These are phyloP conservation scores for Thelonectria blattea DNA, from an alignment of 2,329 filamentous ascomycete species.

Conservation along the genomic window DNA sequence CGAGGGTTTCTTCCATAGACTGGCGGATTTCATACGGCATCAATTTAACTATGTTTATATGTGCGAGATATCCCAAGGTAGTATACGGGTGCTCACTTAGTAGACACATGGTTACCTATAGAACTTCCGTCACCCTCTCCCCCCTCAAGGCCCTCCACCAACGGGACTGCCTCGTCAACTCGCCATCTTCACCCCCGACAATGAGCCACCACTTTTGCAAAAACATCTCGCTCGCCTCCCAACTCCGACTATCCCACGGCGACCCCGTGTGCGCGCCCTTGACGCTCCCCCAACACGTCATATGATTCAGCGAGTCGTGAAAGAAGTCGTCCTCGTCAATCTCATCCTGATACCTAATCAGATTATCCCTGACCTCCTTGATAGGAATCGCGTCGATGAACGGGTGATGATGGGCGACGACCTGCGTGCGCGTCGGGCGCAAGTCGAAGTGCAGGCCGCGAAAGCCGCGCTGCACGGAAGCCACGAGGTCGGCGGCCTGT, in stretches of 20 bases:
- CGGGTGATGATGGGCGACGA: slow-evolving; percentile 35
- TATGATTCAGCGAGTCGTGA: slow-evolving; percentile 38
- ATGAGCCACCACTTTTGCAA: slow-evolving; percentile 39
- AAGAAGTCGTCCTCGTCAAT: slow-evolving; percentile 40
- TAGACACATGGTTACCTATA: slow-evolving; percentile 2
- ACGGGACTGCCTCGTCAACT: slow-evolving; percentile 37
- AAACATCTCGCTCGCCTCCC: slow-evolving; percentile 40
- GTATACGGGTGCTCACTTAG: not conserved
- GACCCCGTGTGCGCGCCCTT: slow-evolving; percentile 35
- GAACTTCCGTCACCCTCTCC: slow-evolving; percentile 32
- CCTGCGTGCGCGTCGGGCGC: slow-evolving; percentile 36
- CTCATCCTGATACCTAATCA: slow-evolving; percentile 31
- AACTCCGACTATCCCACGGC: slow-evolving; percentile 40
- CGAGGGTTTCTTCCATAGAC: slow-evolving; percentile 26
- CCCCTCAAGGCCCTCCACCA: slow-evolving; percentile 40
- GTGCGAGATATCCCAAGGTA: not conserved
- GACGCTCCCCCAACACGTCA: slow-evolving; percentile 39
- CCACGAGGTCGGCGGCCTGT: slow-evolving; percentile 21
- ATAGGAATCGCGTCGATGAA: slow-evolving; percentile 39
- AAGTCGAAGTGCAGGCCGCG: slow-evolving; percentile 35
- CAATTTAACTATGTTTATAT: slow-evolving; percentile 16
- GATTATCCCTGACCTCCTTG: slow-evolving; percentile 35
- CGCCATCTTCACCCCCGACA: slow-evolving; percentile 38
- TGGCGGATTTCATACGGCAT: slow-evolving; percentile 21
- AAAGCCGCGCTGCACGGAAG: slow-evolving; percentile 30